phyloP scores from a whole-genome alignment of 2,329 filamentous ascomycete species.

The Botrytis sinoallii region DNA sequence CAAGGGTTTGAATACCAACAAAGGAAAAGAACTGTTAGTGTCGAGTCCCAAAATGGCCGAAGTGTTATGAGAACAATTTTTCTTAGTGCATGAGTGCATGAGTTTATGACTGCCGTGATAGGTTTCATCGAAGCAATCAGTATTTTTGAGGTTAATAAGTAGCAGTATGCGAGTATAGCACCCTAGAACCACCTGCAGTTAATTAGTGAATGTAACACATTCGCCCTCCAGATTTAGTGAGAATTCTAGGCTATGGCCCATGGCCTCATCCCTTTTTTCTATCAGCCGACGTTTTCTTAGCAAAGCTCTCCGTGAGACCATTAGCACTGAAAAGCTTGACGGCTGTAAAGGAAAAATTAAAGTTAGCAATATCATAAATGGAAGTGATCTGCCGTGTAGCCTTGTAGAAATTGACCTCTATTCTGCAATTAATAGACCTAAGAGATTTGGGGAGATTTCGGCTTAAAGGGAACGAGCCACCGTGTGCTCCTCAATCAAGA shows the following conservation, averaged over 20 bases:
- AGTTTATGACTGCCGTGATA: constrained; percentile 7
- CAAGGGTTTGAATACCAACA: constrained; percentile 11
- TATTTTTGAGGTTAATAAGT: neutral
- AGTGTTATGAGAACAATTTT: constrained; percentile 7
- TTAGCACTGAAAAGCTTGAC: neutral
- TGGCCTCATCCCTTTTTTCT: constrained; percentile 3
- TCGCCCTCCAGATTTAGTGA: neutral
- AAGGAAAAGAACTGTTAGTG: constrained; percentile 9
- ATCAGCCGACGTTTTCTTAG: constrained; percentile 2
- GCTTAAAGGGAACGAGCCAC: neutral
- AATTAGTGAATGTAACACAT: neutral
- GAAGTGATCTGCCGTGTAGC: constrained; percentile 12
- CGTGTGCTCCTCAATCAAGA: neutral
- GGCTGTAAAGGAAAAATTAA: neutral
- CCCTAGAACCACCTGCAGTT: neutral
- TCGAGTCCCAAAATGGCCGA: constrained; percentile 4
- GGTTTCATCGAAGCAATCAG: constrained; percentile 6
- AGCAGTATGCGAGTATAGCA: neutral
- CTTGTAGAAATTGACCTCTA: constrained; percentile 11
- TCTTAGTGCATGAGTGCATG: constrained; percentile 4
- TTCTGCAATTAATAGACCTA: neutral
- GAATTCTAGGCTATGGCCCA: neutral
- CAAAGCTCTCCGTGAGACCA: neutral
- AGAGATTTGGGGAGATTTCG: neutral
- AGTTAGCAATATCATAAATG: neutral